These are phyloP conservation scores for Alternaria conjuncta DNA, from an alignment of 2,329 filamentous ascomycete genomes.

Conservation along the genomic window DNA sequence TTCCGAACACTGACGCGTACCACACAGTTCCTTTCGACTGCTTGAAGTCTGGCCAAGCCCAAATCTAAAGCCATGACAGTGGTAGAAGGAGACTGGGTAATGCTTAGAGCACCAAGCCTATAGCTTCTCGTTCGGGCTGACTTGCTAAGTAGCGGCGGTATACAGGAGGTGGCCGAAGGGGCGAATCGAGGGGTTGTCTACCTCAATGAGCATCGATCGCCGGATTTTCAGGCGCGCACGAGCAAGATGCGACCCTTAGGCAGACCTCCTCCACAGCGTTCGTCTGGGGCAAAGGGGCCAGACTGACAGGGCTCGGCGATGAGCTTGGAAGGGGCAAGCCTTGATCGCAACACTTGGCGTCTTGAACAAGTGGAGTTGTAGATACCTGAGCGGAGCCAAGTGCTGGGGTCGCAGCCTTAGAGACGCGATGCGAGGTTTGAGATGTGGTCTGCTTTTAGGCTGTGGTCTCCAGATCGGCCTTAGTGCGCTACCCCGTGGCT, in stretches of 20 bases:
- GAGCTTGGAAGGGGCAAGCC: slow-evolving; percentile 41
- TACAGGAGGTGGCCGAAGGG: slow-evolving; percentile 6
- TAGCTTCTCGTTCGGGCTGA: slow-evolving; percentile 12
- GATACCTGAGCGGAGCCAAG: slow-evolving; percentile 27
- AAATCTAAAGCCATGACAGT: slow-evolving; percentile 11
- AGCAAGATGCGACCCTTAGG: slow-evolving; percentile 21
- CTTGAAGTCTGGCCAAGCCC: slow-evolving; percentile 10
- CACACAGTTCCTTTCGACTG: neutral
- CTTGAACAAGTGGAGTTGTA: slow-evolving; percentile 27
- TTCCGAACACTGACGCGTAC: neutral
- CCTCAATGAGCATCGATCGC: slow-evolving; percentile 19
- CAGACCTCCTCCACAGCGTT: slow-evolving; percentile 34
- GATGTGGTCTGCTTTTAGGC: slow-evolving; percentile 23
- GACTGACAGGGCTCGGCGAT: slow-evolving; percentile 24
- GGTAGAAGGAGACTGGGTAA: slow-evolving; percentile 9
- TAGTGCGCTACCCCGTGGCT: slow-evolving; percentile 23
- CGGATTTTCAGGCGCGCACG: slow-evolving; percentile 20
- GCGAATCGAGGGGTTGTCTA: slow-evolving; percentile 12
- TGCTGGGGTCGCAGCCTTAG: slow-evolving; percentile 12
- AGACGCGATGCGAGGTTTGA: slow-evolving; percentile 26
- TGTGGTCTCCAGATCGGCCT: slow-evolving; percentile 16
- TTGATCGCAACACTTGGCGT: slow-evolving; percentile 37
- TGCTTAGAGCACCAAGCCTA: slow-evolving; percentile 21
- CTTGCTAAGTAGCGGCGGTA: slow-evolving; percentile 15
- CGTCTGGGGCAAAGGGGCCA: slow-evolving; percentile 21